These are phyloP conservation scores for Actinomortierella wolfii DNA, from an alignment of 371 early-diverging fungal species.

Conservation along the genomic window DNA sequence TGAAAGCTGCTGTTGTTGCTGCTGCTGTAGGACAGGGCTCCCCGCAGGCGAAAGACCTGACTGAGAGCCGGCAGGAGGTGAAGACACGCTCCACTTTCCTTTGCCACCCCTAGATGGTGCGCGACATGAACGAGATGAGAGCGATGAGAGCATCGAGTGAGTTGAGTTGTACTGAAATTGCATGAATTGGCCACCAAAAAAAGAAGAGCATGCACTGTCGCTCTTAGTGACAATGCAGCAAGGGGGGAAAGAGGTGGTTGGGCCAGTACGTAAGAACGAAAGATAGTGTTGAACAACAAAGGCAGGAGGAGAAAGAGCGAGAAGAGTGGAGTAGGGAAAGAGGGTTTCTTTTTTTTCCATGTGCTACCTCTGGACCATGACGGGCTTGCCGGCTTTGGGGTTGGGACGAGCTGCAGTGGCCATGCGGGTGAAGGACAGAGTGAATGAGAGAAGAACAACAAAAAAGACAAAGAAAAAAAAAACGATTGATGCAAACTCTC, in stretches of 20 bases:
- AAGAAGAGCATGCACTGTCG: background rate
- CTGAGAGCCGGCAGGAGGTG: slow-evolving; percentile 19
- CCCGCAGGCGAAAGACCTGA: slow-evolving; percentile 8
- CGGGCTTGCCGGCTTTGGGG: slow-evolving; percentile 23
- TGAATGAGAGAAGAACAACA: background rate
- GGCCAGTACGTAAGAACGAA: background rate
- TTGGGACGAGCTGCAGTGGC: slow-evolving; percentile 13
- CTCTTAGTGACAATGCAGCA: slow-evolving; percentile 3
- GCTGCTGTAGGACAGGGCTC: slow-evolving; percentile 3
- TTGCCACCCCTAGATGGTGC: slow-evolving; percentile 20
- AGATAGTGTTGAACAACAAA: background rate
- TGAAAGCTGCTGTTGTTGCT: background rate
- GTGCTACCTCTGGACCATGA: slow-evolving; percentile 26
- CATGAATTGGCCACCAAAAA: too few species aligned
- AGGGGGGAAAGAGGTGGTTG: background rate
- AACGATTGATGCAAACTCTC: too few species aligned
- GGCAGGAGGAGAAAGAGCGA: background rate
- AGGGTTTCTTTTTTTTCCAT: too few species aligned
- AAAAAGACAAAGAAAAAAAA: background rate
- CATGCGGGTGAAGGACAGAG: background rate
- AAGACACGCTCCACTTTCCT: slow-evolving; percentile 24
- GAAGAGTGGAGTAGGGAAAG: background rate
- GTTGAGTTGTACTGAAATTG: background rate
- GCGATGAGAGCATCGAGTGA: background rate
- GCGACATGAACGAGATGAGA: background rate